phyloP scores from a whole-genome alignment of 129 eudicot species.

The Chrysanthemum lavandulifolium region DNA sequence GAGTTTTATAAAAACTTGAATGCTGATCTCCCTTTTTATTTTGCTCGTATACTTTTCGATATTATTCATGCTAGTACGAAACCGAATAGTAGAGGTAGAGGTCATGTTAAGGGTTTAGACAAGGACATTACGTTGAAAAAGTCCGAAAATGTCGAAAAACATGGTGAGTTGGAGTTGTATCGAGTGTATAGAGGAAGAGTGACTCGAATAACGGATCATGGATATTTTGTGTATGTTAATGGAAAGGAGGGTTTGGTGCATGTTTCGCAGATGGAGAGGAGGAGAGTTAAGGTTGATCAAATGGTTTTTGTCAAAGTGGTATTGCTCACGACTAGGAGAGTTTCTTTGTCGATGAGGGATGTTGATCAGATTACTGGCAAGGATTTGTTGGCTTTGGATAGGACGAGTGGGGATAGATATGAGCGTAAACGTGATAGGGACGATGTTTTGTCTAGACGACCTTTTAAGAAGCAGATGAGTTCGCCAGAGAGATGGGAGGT shows the following conservation, averaged over 20 bases:
- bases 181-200: too few relatives aligned
- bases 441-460: conserved; percentile 54
- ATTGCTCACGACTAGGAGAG: conserved; percentile 6
- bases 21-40: conserved; percentile 85
- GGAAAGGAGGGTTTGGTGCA: too few relatives aligned
- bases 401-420: conserved; percentile 45
- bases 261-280: too few relatives aligned
- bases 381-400: conserved; percentile 51
- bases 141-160: conserved; percentile 25
- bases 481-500: conserved; percentile 97
- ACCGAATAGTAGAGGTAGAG: conserved; percentile 22
- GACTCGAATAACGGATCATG: too few relatives aligned
- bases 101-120: conserved; percentile 7
- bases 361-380: conserved; percentile 81
- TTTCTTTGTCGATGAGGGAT: conserved; percentile 85
- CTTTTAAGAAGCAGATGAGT: conserved; percentile 69
- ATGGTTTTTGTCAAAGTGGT: too few relatives aligned
- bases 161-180: conserved; percentile 43
- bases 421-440: conserved; percentile 33
- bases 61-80: conserved; percentile 84
- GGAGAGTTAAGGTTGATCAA: too few relatives aligned
- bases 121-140: conserved; percentile 30
- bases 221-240: too few relatives aligned
- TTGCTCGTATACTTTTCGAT: conserved; percentile 57
- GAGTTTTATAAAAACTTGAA: conserved; percentile 64